phyloP scores from a whole-genome alignment of 1,139 yeast species.

The Geotrichum klebahnii region DNA sequence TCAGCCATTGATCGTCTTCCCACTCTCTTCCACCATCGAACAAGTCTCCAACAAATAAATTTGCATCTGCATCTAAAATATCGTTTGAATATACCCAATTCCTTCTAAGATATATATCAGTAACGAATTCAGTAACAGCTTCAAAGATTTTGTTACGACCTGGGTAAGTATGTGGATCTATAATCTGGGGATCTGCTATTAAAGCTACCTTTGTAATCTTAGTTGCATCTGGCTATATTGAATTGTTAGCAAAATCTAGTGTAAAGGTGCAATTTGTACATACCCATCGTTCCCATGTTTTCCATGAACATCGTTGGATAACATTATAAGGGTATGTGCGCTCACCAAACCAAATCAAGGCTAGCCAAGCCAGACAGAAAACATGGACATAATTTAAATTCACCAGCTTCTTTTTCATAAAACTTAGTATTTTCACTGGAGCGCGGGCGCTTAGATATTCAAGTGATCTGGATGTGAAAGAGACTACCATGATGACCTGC shows the following conservation, averaged over 20 bases:
- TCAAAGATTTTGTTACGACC: conserved; percentile 37
- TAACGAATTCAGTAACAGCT: conserved; percentile 40
- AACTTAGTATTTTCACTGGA: background rate
- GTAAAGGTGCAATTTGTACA: background rate
- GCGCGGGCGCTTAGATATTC: background rate
- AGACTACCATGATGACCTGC: no score
- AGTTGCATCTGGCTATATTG: conserved; percentile 7
- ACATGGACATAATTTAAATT: conserved; percentile 13
- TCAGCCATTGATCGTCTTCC: conserved; percentile 63
- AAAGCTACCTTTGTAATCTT: conserved; percentile 61
- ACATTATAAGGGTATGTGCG: conserved; percentile 50
- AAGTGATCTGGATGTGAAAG: background rate
- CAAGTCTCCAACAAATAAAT: conserved; percentile 79
- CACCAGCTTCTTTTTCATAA: conserved; percentile 2
- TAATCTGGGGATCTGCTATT: conserved; percentile 89
- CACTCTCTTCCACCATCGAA: conserved; percentile 96
- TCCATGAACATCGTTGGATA: conserved; percentile 58
- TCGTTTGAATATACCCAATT: conserved; percentile 64
- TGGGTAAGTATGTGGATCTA: conserved; percentile 67
- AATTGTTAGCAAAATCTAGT: no score
- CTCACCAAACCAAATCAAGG: conserved; percentile 57
- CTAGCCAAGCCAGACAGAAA: conserved; percentile 45
- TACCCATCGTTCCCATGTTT: conserved; percentile 54
- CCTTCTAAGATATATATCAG: conserved; percentile 75
- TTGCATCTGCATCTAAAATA: conserved; percentile 66